phyloP scores from a whole-genome alignment of 208 protist species.

The Vickermania spadyakhi region DNA sequence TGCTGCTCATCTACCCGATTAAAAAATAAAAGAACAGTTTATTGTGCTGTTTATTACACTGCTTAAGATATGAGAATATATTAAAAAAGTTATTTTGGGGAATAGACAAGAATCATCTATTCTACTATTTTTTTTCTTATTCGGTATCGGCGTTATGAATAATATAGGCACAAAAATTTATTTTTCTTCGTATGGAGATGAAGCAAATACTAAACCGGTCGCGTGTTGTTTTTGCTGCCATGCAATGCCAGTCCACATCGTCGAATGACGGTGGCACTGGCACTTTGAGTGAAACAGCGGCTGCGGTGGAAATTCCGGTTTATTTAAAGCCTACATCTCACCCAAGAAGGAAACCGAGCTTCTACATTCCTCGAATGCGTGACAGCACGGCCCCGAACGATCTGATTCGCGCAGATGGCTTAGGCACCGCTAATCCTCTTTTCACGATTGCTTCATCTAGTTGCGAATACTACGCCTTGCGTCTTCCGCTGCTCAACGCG shows the following conservation, averaged over 20 bases:
- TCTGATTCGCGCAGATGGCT: conserved; percentile 20
- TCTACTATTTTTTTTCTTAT: no score
- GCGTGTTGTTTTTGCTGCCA: not conserved
- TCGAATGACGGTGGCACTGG: not conserved
- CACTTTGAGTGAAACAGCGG: not conserved
- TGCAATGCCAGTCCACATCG: not conserved
- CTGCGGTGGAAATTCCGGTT: conserved; percentile 22
- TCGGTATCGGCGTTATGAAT: no score
- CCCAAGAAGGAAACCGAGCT: conserved; percentile 53
- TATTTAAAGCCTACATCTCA: conserved; percentile 67
- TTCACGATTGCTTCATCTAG: conserved; percentile 68
- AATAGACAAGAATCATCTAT: no score
- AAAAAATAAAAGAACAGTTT: not conserved
- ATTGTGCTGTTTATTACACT: no score
- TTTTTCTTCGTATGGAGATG: no score
- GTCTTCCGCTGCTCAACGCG: conserved; percentile 83
- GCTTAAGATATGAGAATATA: no score
- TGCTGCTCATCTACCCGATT: not conserved
- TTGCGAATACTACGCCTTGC: conserved; percentile 95
- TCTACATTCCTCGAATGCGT: conserved; percentile 71
- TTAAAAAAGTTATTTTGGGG: no score
- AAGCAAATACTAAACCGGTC: no score
- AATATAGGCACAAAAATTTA: no score
- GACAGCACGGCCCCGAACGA: conserved; percentile 14
- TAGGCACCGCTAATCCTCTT: conserved; percentile 55